Percentiles rank a stretch among this genome's conserved stretches.
Conservation (phyloP, 306 rosid genomes). For the Urtica urens region DNA sequence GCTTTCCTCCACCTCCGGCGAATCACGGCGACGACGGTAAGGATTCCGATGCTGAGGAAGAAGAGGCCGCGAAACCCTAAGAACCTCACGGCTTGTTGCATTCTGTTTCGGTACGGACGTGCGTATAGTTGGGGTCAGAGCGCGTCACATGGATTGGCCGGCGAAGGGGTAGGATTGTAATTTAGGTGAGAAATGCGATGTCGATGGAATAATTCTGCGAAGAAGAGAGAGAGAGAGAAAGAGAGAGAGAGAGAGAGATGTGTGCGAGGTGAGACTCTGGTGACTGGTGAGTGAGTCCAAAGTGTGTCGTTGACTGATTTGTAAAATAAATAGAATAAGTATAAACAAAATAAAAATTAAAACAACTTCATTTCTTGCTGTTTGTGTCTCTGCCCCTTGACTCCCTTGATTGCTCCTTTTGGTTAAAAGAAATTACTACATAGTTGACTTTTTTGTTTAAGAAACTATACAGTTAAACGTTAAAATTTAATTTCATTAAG, state of each 20-base stretch:
- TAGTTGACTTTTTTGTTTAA: no score
- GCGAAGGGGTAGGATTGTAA: constrained; percentile 2
- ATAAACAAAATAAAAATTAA: no score
- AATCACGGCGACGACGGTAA: constrained; percentile 38
- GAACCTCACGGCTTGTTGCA: constrained; percentile 37
- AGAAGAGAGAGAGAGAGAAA: not conserved
- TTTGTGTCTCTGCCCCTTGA: no score
- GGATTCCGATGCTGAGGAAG: constrained; percentile 33
- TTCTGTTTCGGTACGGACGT: not conserved
- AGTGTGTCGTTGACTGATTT: constrained; percentile 14
- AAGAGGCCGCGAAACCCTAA: constrained; percentile 63
- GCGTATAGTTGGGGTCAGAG: not conserved
- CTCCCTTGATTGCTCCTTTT: no score
- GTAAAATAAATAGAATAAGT: no score
- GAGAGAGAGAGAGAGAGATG: constrained; percentile 4
- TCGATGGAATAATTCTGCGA: constrained; percentile 9
- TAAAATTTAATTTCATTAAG: no score
- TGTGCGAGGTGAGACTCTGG: constrained; percentile 10
- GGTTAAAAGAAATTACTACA: no score
- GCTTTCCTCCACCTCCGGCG: constrained; percentile 55
- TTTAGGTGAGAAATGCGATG: constrained; percentile 10
- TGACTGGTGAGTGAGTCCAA: constrained; percentile 9
- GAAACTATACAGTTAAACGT: no score
- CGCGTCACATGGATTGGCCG: constrained; percentile 34
- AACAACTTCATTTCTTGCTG: no score